Evolutionary conservation across 2,329 filamentous ascomycete species (phyloP).

Genomic region (Cercospora sojina): DNA sequence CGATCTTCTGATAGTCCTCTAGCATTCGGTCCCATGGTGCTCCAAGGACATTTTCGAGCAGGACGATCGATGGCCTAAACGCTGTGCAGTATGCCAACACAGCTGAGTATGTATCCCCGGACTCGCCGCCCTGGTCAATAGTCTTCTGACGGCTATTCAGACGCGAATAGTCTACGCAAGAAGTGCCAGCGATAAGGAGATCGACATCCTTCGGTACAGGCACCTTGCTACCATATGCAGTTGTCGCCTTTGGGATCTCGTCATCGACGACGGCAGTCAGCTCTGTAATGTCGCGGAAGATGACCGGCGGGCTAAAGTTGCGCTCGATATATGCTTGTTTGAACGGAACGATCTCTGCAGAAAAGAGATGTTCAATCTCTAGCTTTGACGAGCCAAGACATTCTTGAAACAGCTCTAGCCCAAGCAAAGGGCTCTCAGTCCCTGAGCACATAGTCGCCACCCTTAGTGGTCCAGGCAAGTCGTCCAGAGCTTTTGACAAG

Average conservation of each 20-base stretch:
- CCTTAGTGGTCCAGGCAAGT: constrained; percentile 42
- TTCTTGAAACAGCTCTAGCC: constrained; percentile 56
- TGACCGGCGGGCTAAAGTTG: constrained; percentile 45
- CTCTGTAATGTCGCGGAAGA: constrained; percentile 49
- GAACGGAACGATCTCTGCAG: constrained; percentile 47
- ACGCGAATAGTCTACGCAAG: constrained; percentile 71
- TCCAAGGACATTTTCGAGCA: constrained; percentile 68
- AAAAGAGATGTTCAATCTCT: constrained; percentile 44
- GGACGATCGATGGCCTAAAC: constrained; percentile 61
- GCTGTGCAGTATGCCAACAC: constrained; percentile 58
- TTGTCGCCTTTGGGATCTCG: constrained; percentile 46
- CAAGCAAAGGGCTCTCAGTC: constrained; percentile 71
- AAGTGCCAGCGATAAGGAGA: constrained; percentile 69
- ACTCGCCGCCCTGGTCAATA: constrained; percentile 60
- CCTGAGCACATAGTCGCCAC: constrained; percentile 76
- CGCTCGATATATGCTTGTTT: constrained; percentile 52
- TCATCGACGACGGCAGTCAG: constrained; percentile 33
- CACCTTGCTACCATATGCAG: constrained; percentile 62
- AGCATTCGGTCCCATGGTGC: constrained; percentile 59
- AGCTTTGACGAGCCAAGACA: constrained; percentile 32
- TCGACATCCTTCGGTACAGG: constrained; percentile 60
- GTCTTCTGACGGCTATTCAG: constrained; percentile 60
- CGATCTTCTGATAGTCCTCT: constrained; percentile 48
- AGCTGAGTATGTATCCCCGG: constrained; percentile 62
- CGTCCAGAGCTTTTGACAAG: neutral